phyloP scores from a whole-genome alignment of 2,329 filamentous ascomycete species.

The Calonectria henricotiae region DNA sequence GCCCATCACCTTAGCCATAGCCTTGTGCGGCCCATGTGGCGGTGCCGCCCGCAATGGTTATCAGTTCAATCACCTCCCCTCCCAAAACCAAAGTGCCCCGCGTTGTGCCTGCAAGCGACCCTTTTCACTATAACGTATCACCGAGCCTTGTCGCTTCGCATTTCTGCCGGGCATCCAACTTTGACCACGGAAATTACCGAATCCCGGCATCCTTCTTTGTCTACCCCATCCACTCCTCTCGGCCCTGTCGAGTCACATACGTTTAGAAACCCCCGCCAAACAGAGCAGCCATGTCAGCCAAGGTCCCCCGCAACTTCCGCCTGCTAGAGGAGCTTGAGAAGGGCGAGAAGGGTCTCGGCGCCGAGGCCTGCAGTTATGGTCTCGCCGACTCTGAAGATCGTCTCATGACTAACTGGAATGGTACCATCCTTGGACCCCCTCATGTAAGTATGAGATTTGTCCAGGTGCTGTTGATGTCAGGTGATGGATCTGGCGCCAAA shows the following conservation, averaged over 20 bases:
- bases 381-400: constrained; percentile 95
- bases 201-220: constrained; percentile 1
- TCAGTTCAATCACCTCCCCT: constrained; percentile 19
- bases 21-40: constrained; percentile 25
- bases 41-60: constrained; percentile 18
- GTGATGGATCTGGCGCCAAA: background rate
- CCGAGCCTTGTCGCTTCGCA: constrained; percentile 19
- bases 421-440: constrained; percentile 95
- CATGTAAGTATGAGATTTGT: constrained; percentile 76
- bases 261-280: background rate
- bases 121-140: constrained; percentile 22
- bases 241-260: background rate
- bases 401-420: constrained; percentile 98
- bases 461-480: background rate
- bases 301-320: constrained; percentile 96
- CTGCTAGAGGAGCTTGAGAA: constrained; percentile 98
- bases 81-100: constrained; percentile 49
- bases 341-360: constrained; percentile 96
- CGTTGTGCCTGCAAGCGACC: constrained; percentile 14
- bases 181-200: constrained; percentile 13
- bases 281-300: constrained; percentile 58
- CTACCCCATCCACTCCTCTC: background rate
- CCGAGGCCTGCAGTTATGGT: constrained; percentile 97
- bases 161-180: constrained; percentile 22
- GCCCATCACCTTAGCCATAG: background rate